Evolutionary conservation across 2,329 filamentous ascomycete genomes (phyloP).

Genomic region (Biscogniauxia marginata): DNA sequence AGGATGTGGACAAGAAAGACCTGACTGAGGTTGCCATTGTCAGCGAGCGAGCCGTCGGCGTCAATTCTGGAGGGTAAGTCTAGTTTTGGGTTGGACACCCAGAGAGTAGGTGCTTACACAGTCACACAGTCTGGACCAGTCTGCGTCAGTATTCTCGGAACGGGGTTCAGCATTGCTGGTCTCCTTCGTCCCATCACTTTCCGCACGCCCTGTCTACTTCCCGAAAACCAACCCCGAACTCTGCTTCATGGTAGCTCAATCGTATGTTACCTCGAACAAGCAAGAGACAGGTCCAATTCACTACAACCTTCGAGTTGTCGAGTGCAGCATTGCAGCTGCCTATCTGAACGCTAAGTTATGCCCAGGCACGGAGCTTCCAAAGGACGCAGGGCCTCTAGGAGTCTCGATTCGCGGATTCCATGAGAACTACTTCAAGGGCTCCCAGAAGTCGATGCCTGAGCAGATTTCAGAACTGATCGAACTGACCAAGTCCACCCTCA

Average conservation of each 20-base stretch:
- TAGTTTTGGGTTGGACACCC: slow-evolving; percentile 14
- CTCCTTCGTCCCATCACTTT: slow-evolving; percentile 78
- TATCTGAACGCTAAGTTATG: slow-evolving; percentile 60
- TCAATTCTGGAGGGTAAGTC: slow-evolving; percentile 87
- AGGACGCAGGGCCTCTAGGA: slow-evolving; percentile 79
- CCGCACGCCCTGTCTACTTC: slow-evolving; percentile 75
- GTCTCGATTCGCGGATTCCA: slow-evolving; percentile 86
- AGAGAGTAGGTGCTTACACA: slow-evolving; percentile 14
- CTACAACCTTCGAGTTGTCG: slow-evolving; percentile 96
- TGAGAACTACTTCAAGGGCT: slow-evolving; percentile 68
- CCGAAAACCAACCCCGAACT: slow-evolving; percentile 79
- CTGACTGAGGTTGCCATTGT: slow-evolving; percentile 91
- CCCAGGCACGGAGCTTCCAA: slow-evolving; percentile 61
- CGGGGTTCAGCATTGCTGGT: slow-evolving; percentile 86
- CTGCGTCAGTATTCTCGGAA: slow-evolving; percentile 89
- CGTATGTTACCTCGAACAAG: slow-evolving; percentile 92
- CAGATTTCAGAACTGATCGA: slow-evolving; percentile 74
- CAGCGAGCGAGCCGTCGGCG: slow-evolving; percentile 88
- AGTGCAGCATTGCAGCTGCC: slow-evolving; percentile 84
- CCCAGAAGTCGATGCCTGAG: slow-evolving; percentile 51
- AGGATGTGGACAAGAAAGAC: slow-evolving; percentile 82
- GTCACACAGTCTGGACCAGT: slow-evolving; percentile 84
- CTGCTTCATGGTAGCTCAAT: slow-evolving; percentile 91
- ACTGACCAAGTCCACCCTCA: slow-evolving; percentile 68
- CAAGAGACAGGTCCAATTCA: slow-evolving; percentile 88